Evolutionary conservation across 495 filamentous ascomycete species (phyloP).

Genomic region (Aspergillus biplanus): DNA sequence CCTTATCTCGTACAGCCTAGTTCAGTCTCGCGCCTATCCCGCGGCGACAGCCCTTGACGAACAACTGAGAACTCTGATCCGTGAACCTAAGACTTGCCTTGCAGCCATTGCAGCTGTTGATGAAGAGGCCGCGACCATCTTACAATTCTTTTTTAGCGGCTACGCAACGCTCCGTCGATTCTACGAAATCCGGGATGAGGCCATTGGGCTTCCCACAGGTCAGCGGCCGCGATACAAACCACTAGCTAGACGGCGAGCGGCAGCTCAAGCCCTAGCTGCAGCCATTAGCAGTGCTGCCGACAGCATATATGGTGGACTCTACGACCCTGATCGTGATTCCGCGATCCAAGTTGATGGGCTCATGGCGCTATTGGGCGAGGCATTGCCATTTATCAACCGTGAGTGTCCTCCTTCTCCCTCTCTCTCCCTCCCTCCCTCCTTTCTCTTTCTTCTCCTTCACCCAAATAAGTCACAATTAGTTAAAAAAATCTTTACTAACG

Average conservation of each 20-base stretch:
- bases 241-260: constrained; percentile 62
- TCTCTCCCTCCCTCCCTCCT: background rate
- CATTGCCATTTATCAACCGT: constrained; percentile 72
- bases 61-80: constrained; percentile 65
- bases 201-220: constrained; percentile 43
- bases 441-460: constrained; percentile 18
- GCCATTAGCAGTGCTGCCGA: constrained; percentile 83
- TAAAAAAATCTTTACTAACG: background rate
- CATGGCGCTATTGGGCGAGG: constrained; percentile 82
- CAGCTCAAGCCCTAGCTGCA: constrained; percentile 71
- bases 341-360: constrained; percentile 85
- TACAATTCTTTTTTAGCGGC: constrained; percentile 83
- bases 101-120: constrained; percentile 67
- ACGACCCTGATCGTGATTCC: constrained; percentile 74
- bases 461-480: background rate
- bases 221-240: constrained; percentile 48
- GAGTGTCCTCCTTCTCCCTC: constrained; percentile 29
- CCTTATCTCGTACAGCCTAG: constrained; percentile 83
- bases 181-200: constrained; percentile 81
- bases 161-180: constrained; percentile 87
- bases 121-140: constrained; percentile 73
- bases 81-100: constrained; percentile 66
- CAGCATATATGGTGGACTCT: constrained; percentile 85
- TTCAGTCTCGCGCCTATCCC: constrained; percentile 80
- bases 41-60: constrained; percentile 67